phyloP scores from a whole-genome alignment of 2,329 filamentous ascomycete genomes.

The Raffaelea arxii region DNA sequence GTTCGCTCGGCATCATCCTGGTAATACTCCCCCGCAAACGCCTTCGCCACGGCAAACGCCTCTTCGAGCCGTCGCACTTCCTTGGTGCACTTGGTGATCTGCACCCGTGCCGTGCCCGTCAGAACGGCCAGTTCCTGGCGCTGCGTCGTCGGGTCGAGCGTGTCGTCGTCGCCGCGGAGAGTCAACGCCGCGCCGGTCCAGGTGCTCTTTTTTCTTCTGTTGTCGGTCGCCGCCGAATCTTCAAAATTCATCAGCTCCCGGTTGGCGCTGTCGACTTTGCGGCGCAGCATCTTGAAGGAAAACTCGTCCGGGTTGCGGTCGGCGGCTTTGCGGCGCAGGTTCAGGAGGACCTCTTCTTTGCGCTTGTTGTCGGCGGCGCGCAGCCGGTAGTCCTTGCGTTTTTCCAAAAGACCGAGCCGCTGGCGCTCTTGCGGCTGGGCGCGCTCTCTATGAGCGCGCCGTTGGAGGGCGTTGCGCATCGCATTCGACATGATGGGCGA shows the following conservation, averaged over 20 bases:
- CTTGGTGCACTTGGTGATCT: too few relatives aligned
- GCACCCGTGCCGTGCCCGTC: too few relatives aligned
- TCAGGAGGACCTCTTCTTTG: slow-evolving; percentile 52
- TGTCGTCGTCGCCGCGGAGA: too few relatives aligned
- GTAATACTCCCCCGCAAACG: slow-evolving; percentile 20
- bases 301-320: slow-evolving; percentile 66
- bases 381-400: slow-evolving; percentile 57
- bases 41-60: slow-evolving; percentile 36
- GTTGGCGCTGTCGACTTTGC: slow-evolving; percentile 38
- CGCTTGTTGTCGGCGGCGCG: slow-evolving; percentile 57
- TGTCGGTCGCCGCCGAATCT: too few relatives aligned
- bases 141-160: slow-evolving; percentile 55
- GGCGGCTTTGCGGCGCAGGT: slow-evolving; percentile 50
- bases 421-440: slow-evolving; percentile 75
- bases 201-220: too few relatives aligned
- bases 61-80: slow-evolving; percentile 47
- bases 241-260: too few relatives aligned
- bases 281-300: slow-evolving; percentile 60
- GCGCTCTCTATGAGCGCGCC: slow-evolving; percentile 70
- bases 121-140: slow-evolving; percentile 46
- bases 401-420: slow-evolving; percentile 87
- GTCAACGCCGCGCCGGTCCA: slow-evolving; percentile 48
- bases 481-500: slow-evolving; percentile 13
- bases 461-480: slow-evolving; percentile 19
- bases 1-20: too few relatives aligned